Base-by-base conservation (phyloP, 108 stramenopile species). In the Epithemia pelagica region DNA sequence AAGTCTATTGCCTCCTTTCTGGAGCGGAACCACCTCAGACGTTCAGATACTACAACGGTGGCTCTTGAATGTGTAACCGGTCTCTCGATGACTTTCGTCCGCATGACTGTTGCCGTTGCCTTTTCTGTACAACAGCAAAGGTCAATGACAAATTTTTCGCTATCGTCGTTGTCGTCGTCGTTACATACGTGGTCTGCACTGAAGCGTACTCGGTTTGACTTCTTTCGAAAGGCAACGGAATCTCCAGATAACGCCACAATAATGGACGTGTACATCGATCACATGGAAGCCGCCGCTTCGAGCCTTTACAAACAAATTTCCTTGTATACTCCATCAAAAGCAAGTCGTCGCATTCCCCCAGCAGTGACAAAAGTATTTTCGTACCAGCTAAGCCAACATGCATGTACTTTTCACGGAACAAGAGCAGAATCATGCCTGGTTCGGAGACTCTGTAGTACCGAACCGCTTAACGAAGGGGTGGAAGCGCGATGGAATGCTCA, bases 201-300 rank as follows among this genome's bases (percentile, higher is more conserved):
- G 37, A 5, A 15, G 10, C 5, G 25, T 26, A 20, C 57, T 21
- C 5, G 57, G 5, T 15, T 46, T 65, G n/a, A 18, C n/a, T 57
- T 61, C 23, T 25, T 67, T 59, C 28, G 31, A 30, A 52, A 32
- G 15, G 57, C 56, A 1, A 69, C 65, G 2, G 79, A 79, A 23
- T 76, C 80, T 29, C 71, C 77, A 15, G 74, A 84, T 53, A 58
- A 78, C 19, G 78, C 78, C 31, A 78, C 78, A 20, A 74, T 81
- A 31, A 72, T 77, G 7, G 80, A 84, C 58, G 63, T 81, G 18
- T 81, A 79, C 51, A 26, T 84, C 15, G 80, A 84, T 32, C 61
- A 81, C 21, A 64, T 68, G 1, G 77, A 84, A 29, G 52, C 66
- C 0, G 72, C 70, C 0, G 67, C 81, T 30, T 28, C 37, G 27